Percentiles rank a stretch among this genome's conserved stretches.
Evolutionary conservation across 148 eudicot species (phyloP).

Genomic region (Silene uniflora): DNA sequence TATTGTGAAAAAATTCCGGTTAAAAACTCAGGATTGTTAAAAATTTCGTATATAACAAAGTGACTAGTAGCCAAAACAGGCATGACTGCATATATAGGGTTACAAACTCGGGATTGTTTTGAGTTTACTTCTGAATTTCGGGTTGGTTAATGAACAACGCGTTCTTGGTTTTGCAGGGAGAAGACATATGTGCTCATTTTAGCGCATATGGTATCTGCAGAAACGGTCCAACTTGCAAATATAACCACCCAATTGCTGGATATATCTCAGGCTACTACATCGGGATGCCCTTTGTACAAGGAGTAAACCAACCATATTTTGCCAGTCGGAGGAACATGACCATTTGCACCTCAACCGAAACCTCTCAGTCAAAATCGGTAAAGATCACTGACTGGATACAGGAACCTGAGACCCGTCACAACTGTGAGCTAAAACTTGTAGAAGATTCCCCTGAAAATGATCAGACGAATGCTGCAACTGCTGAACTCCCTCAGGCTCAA

Average conservation of each 20-base stretch:
- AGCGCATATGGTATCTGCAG: slow-evolving; percentile 48
- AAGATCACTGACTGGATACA: slow-evolving; percentile 33
- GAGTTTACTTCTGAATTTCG: no score
- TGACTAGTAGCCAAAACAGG: no score
- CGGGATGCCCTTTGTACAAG: slow-evolving; percentile 28
- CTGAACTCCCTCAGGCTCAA: slow-evolving; percentile 14
- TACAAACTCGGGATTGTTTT: no score
- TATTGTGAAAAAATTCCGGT: no score
- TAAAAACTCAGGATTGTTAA: no score
- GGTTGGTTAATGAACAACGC: neutral
- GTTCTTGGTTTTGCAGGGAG: slow-evolving; percentile 40
- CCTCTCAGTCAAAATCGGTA: slow-evolving; percentile 25
- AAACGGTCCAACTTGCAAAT: slow-evolving; percentile 62
- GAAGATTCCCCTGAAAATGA: slow-evolving; percentile 17
- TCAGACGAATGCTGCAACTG: neutral
- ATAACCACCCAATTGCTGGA: slow-evolving; percentile 53
- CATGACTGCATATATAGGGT: no score
- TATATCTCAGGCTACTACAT: slow-evolving; percentile 33
- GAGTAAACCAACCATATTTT: slow-evolving; percentile 21
- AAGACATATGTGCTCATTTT: slow-evolving; percentile 42
- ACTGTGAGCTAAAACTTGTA: neutral
- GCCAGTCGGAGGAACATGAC: slow-evolving; percentile 30
- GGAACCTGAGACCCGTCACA: slow-evolving; percentile 19
- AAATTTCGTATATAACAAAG: no score
- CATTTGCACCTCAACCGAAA: slow-evolving; percentile 22